Evolutionary conservation across 2,329 filamentous ascomycete species (phyloP).

Genomic region (Penicillium sp.): DNA sequence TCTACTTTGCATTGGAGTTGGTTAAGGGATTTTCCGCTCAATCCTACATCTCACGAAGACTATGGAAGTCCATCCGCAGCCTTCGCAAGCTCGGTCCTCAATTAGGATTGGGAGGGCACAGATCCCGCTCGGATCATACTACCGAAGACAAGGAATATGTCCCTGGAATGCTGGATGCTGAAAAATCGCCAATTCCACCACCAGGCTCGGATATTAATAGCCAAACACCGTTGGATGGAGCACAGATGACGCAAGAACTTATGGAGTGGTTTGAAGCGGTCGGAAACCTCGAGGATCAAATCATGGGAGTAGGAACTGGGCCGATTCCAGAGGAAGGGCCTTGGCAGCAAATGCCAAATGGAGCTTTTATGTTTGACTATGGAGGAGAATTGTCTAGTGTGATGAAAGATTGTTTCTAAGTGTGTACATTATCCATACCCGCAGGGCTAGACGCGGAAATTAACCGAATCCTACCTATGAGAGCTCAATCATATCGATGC

Average conservation of each 20-base stretch:
- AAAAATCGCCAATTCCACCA: constrained; percentile 53
- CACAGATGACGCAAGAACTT: constrained; percentile 59
- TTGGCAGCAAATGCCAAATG: constrained; percentile 32
- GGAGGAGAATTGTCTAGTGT: constrained; percentile 60
- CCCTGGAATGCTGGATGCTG: background rate
- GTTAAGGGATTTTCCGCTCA: constrained; percentile 61
- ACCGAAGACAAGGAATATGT: background rate
- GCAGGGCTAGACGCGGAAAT: background rate
- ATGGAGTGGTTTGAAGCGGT: constrained; percentile 64
- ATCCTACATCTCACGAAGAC: constrained; percentile 59
- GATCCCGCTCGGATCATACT: constrained; percentile 8
- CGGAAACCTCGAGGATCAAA: constrained; percentile 50
- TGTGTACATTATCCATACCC: background rate
- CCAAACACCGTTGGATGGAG: constrained; percentile 47
- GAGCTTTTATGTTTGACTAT: constrained; percentile 46
- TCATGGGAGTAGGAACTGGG: constrained; percentile 33
- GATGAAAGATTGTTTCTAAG: constrained; percentile 49
- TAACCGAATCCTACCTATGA: too few species aligned
- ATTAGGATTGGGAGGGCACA: constrained; percentile 51
- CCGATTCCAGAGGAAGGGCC: constrained; percentile 18
- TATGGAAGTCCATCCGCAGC: constrained; percentile 63
- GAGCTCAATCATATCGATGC: too few species aligned
- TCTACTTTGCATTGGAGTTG: constrained; percentile 64
- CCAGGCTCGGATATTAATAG: constrained; percentile 56
- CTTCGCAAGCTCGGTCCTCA: constrained; percentile 62